phyloP scores from a whole-genome alignment of 768 basidiomycete genomes.

The Auriscalpium microsporum region DNA sequence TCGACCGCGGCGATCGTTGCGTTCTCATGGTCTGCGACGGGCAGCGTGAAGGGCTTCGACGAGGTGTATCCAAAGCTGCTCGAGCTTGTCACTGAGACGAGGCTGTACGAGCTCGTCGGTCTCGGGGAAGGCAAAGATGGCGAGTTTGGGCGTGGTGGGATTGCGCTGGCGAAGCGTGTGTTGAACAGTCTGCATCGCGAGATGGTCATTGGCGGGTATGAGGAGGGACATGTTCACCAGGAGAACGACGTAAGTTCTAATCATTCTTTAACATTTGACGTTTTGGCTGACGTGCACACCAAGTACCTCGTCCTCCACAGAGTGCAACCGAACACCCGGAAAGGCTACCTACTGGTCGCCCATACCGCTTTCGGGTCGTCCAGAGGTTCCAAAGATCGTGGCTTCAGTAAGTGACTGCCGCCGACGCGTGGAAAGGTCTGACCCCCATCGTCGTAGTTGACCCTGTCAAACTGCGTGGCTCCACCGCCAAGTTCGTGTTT shows the following conservation, averaged over 20 bases:
- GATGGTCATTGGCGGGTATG: constrained; percentile 80
- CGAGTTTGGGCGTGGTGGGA: constrained; percentile 21
- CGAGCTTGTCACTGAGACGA: constrained; percentile 77
- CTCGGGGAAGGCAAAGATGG: constrained; percentile 23
- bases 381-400: constrained; percentile 75
- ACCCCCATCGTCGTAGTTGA: constrained; percentile 43
- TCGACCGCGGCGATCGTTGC: constrained; percentile 89
- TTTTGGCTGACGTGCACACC: not conserved
- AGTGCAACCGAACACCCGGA: constrained; percentile 82
- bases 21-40: constrained; percentile 82
- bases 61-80: constrained; percentile 94
- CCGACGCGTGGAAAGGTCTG: not conserved
- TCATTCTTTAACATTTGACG: not conserved
- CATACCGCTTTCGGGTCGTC: constrained; percentile 72
- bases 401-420: constrained; percentile 48
- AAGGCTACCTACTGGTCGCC: constrained; percentile 86
- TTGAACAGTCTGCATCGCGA: constrained; percentile 86
- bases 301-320: constrained; percentile 93
- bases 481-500: constrained; percentile 70
- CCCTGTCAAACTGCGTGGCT: constrained; percentile 76
- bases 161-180: constrained; percentile 43
- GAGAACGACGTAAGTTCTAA: constrained; percentile 70
- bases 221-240: constrained; percentile 94
- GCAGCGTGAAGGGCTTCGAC: constrained; percentile 95
- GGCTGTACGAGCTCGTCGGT: constrained; percentile 65